Percentiles rank a stretch among this genome's conserved stretches.
Conservation (phyloP, 495 filamentous ascomycete species). For the Penicillium fimorum region DNA sequence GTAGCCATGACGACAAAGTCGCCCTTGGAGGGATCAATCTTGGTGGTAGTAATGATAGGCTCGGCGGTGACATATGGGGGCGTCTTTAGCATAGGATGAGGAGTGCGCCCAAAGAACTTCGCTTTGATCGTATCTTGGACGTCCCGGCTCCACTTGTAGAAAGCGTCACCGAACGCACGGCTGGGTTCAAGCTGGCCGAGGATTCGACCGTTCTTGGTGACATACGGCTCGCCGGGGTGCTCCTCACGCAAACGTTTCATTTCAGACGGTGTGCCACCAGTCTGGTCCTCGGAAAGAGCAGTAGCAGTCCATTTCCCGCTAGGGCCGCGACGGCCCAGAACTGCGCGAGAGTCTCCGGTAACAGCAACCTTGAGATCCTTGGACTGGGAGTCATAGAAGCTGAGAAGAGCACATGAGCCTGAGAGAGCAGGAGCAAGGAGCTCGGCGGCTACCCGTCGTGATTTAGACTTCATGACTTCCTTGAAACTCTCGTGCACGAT, state of each 20-base stretch:
- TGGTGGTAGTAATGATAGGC: conserved; percentile 91
- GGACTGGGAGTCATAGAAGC: conserved; percentile 86
- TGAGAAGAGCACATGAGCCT: conserved; percentile 92
- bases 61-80: conserved; percentile 98
- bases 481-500: conserved; percentile 88
- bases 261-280: conserved; percentile 80
- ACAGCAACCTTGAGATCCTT: conserved; percentile 87
- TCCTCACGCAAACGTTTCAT: conserved; percentile 74
- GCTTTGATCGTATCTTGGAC: conserved; percentile 75
- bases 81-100: conserved; percentile 71
- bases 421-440: conserved; percentile 89
- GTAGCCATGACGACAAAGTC: conserved; percentile 97
- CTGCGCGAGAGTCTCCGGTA: conserved; percentile 90
- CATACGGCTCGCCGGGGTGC: conserved; percentile 84
- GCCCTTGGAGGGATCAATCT: conserved; percentile 83
- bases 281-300: conserved; percentile 87
- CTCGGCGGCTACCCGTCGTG: conserved; percentile 83
- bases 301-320: conserved; percentile 93
- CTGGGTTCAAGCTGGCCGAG: conserved; percentile 89
- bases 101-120: conserved; percentile 80
- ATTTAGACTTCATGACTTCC: conserved; percentile 83
- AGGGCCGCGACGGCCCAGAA: conserved; percentile 74
- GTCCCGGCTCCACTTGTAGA: conserved; percentile 92
- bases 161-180: conserved; percentile 91
- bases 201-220: conserved; percentile 83